Base-by-base conservation (phyloP, 192 early-diverging fungal genomes). In the Phlyctochytrium planicorne region DNA sequence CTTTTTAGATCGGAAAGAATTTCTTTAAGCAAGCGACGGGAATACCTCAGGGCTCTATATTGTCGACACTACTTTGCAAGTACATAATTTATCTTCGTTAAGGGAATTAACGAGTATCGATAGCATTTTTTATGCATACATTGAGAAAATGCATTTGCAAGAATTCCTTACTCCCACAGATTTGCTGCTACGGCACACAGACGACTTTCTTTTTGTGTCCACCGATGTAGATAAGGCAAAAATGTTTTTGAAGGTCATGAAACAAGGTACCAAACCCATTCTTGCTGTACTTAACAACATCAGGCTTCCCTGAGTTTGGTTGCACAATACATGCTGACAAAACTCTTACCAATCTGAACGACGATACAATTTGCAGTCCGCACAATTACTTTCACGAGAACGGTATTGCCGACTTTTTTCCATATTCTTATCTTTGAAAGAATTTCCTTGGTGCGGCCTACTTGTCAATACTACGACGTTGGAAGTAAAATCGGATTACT, bases 41-140 rank as follows among this genome's bases (percentile, higher is more conserved):
- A 2, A 94, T 98, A 32, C 95, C 95, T 1, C 95, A 98, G 71
- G 95, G 95, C 0, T 96, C 94, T 2, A 75, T 89, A 25, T 70
- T 98, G 24, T 98, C 95, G 0, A 82, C 89, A 34, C 55, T 94
- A 2, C 83, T 98, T 57, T 98, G 95, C 90, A 92, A 82, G 88
- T 91, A 32, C 3, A 30, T 53, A 29, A 52, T 2, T 30, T 34
- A n/a, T 30, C 20, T 29, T 30, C 33, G 66, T 53, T 29, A 47
- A 12, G 59, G 29, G 50, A 10, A 37, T 23, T 10, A 27, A 70
- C 25, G 24, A 27, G 64, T 30, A 17, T 37, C 34, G 17, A 30
- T 55, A 90, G 88, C 69, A 81, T 94, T 53, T 91, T 90, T 64
- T 93, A 93, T 57, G 89, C 86, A 0, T 84, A 89, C 59, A 72